Percentiles rank a stretch among this genome's conserved stretches.
These are phyloP conservation scores for Selaginella tamariscina DNA, from an alignment of 75 land plant species.

Conservation along the genomic window DNA sequence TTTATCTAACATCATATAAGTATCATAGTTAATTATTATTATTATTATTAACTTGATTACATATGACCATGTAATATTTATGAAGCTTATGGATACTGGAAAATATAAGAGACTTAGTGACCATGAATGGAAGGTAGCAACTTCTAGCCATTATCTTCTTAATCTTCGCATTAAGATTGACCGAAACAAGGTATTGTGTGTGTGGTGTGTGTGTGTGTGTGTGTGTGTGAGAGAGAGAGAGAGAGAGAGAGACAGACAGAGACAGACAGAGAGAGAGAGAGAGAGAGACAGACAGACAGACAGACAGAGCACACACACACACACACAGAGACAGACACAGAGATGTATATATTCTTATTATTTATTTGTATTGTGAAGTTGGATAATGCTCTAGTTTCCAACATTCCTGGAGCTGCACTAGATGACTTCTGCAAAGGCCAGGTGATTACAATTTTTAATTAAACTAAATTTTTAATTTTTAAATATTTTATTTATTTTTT, in stretches of 20 bases:
- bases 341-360: no score
- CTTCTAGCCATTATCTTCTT: background rate
- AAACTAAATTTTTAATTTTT: background rate
- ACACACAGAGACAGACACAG: no score
- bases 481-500: no score
- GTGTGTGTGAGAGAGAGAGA: no score
- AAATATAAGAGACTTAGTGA: background rate
- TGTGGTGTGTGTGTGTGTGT: background rate
- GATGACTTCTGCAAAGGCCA: background rate
- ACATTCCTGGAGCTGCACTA: background rate
- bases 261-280: no score
- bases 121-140: background rate
- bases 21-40: background rate
- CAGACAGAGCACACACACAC: no score
- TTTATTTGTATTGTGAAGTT: background rate
- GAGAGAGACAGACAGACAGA: no score
- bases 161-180: background rate
- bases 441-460: background rate
- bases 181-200: background rate
- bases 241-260: no score
- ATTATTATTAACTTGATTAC: background rate
- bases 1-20: no score
- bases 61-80: background rate
- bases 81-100: background rate
- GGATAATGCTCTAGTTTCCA: background rate